A percentile compares a stretch with the other conserved stretches of the same genome.
These are phyloP conservation scores for Phlebiopsis flavidoalba DNA, from an alignment of 768 basidiomycete genomes.

Conservation along the genomic window DNA sequence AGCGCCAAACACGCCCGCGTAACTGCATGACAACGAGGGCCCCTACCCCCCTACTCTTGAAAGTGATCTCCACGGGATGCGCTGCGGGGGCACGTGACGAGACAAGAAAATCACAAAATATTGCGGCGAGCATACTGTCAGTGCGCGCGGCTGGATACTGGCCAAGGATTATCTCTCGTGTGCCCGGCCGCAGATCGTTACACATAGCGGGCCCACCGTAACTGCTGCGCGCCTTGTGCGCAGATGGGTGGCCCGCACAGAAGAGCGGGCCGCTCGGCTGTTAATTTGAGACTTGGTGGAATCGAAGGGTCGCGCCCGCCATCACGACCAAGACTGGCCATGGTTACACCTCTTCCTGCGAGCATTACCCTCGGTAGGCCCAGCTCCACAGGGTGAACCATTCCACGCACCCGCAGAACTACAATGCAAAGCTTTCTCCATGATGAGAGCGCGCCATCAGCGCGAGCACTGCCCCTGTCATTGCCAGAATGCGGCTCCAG, in stretches of 20 bases:
- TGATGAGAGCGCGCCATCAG: not conserved
- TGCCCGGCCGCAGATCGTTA: not conserved
- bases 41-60: too few relatives aligned
- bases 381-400: too few relatives aligned
- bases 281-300: too few relatives aligned
- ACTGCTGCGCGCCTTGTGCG: not conserved
- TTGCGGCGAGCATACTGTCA: not conserved
- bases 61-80: not conserved
- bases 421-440: not conserved
- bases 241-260: too few relatives aligned
- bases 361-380: too few relatives aligned
- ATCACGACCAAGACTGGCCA: too few relatives aligned
- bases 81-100: not conserved
- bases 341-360: too few relatives aligned
- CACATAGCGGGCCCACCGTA: not conserved
- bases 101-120: not conserved
- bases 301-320: too few relatives aligned
- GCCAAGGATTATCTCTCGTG: not conserved
- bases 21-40: not conserved
- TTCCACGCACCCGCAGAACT: not conserved
- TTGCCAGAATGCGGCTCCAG: conserved; percentile 4
- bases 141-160: not conserved
- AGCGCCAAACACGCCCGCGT: not conserved
- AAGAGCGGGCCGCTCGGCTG: not conserved
- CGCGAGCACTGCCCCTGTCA: not conserved